phyloP scores from a whole-genome alignment of 176 grass and related monocot species.

The Thinopyrum elongatum region DNA sequence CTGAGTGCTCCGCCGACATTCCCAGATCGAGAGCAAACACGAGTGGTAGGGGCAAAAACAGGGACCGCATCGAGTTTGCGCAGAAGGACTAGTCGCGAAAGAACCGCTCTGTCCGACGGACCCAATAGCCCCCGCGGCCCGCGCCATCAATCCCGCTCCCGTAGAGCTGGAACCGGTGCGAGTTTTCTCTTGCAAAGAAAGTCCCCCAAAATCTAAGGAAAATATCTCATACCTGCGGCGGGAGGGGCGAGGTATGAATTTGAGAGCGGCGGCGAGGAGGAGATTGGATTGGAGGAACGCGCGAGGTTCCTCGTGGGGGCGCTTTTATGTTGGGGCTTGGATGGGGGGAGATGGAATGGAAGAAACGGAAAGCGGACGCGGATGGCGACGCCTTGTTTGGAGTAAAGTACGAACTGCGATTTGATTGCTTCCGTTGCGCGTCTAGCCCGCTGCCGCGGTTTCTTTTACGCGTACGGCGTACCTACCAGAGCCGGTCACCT shows the following conservation, averaged over 20 bases:
- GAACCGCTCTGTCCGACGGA: neutral
- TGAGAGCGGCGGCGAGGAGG: neutral
- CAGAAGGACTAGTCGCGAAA: neutral
- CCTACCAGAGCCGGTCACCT: neutral
- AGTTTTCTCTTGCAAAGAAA: neutral
- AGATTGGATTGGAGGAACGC: neutral
- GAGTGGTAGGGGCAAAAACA: neutral
- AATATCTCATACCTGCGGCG: neutral
- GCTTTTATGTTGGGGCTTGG: neutral
- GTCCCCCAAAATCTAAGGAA: neutral
- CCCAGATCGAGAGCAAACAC: neutral
- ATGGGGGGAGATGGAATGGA: neutral
- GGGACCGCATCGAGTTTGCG: neutral
- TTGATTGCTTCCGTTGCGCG: conserved; percentile 3
- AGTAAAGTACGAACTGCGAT: neutral
- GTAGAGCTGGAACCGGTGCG: neutral
- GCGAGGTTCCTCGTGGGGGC: neutral
- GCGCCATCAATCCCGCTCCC: neutral
- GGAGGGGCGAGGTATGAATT: neutral
- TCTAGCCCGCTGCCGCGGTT: conserved; percentile 22
- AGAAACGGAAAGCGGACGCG: neutral
- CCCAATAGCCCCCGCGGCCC: neutral
- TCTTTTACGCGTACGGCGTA: conserved; percentile 31
- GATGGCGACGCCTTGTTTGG: neutral
- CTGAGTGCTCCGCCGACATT: neutral